Percentiles rank a stretch among this genome's conserved stretches.
phyloP scores from a whole-genome alignment of 495 filamentous ascomycete species.

The Annulohypoxylon moriforme region DNA sequence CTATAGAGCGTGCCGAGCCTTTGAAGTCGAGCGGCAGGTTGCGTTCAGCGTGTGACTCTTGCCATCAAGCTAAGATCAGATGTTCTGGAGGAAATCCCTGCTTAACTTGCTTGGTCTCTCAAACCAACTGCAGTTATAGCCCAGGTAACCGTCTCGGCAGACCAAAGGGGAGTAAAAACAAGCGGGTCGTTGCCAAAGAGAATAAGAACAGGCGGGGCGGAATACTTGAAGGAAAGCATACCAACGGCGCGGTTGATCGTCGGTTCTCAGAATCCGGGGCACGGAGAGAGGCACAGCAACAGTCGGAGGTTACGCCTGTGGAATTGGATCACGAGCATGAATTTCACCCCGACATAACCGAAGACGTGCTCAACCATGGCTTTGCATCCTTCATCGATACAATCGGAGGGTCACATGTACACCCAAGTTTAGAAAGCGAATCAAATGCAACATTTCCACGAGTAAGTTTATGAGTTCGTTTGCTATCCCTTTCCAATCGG shows the following conservation, averaged over 20 bases:
- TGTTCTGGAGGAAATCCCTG: constrained; percentile 6
- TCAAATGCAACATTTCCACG: not conserved
- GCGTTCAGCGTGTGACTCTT: constrained; percentile 11
- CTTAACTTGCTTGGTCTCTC: constrained; percentile 1
- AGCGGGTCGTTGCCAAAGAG: not conserved
- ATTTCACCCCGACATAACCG: not conserved
- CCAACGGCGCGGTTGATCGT: not conserved
- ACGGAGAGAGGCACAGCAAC: not conserved
- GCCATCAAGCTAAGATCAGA: constrained; percentile 9
- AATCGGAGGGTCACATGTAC: not conserved
- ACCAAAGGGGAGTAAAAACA: constrained; percentile 10
- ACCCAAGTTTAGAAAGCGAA: not conserved
- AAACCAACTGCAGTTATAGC: constrained; percentile 1
- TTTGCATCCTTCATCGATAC: not conserved
- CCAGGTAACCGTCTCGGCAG: constrained; percentile 9
- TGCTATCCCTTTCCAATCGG: not conserved
- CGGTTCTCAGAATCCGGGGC: not conserved
- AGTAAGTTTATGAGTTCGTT: not conserved
- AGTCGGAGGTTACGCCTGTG: not conserved
- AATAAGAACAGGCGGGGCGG: not conserved
- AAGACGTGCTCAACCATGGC: not conserved
- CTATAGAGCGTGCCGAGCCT: not conserved
- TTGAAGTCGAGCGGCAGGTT: not conserved
- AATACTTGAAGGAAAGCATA: not conserved
- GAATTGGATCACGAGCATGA: constrained; percentile 1